Evolutionary conservation across 257 asterid genomes (phyloP).

Genomic region (Jaltomata sinuosa): DNA sequence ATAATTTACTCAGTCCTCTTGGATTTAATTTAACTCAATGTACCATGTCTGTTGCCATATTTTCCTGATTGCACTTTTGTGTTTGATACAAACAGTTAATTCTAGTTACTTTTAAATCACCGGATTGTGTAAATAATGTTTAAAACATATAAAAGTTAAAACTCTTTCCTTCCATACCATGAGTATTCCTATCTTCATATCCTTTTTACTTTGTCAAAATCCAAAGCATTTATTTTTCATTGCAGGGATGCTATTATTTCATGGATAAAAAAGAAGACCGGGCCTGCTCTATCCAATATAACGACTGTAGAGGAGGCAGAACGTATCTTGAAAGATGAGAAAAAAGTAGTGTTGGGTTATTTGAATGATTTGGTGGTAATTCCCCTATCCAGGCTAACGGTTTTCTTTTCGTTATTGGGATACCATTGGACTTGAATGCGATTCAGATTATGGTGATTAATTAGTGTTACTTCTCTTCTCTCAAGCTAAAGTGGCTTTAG

Average conservation of each 20-base stretch:
- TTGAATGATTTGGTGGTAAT: conserved; percentile 65
- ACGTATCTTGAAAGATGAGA: conserved; percentile 46
- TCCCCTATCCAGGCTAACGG: background rate
- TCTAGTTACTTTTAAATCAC: background rate
- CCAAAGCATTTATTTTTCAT: background rate
- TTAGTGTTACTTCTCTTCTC: background rate
- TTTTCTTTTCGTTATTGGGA: background rate
- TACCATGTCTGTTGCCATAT: background rate
- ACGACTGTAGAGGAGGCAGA: conserved; percentile 85
- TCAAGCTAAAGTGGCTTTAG: background rate
- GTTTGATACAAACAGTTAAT: background rate
- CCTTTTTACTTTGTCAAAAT: background rate
- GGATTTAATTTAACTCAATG: background rate
- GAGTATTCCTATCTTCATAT: background rate
- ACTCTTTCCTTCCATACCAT: background rate
- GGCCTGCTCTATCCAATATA: conserved; percentile 68
- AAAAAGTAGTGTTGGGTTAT: conserved; percentile 65
- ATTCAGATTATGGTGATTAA: background rate
- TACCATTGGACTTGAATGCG: background rate
- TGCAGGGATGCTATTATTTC: conserved; percentile 71
- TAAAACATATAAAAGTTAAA: background rate
- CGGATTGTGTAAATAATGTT: background rate
- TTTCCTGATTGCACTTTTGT: background rate
- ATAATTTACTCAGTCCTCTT: background rate
- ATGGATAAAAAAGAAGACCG: conserved; percentile 91